Evolutionary conservation across 305 asterid genomes (phyloP).

Genomic region (Fraxinus floribunda): DNA sequence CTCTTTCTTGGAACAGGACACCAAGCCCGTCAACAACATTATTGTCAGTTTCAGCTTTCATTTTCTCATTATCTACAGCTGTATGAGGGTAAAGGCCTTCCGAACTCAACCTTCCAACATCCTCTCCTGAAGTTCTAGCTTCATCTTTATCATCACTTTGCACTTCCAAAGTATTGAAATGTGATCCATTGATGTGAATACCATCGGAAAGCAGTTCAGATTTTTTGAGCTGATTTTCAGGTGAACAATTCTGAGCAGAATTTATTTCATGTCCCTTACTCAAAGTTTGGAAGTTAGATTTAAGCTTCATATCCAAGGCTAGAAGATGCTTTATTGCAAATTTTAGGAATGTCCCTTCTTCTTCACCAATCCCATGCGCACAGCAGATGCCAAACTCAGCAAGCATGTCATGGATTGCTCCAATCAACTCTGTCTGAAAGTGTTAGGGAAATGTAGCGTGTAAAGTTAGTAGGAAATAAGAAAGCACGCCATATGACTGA

Average conservation of each 20-base stretch:
- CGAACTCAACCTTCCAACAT: conserved; percentile 40
- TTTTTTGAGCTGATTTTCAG: conserved; percentile 39
- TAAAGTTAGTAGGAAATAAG: conserved; percentile 11
- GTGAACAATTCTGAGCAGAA: conserved; percentile 38
- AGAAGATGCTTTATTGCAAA: conserved; percentile 93
- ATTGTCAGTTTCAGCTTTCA: conserved; percentile 38
- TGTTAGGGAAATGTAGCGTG: conserved; percentile 25
- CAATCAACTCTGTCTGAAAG: conserved; percentile 77
- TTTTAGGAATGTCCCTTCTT: conserved; percentile 86
- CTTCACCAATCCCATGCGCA: conserved; percentile 76
- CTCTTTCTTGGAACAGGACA: conserved; percentile 35
- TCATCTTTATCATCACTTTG: conserved; percentile 39
- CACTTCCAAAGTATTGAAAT: conserved; percentile 37
- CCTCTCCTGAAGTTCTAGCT: conserved; percentile 30
- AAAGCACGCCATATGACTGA: conserved; percentile 10
- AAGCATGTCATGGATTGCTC: conserved; percentile 93
- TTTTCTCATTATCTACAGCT: conserved; percentile 37
- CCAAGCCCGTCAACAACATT: conserved; percentile 37
- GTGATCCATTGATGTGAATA: conserved; percentile 30
- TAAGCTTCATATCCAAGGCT: conserved; percentile 90
- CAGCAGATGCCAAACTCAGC: conserved; percentile 98
- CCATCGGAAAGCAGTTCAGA: conserved; percentile 40
- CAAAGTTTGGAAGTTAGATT: conserved; percentile 45
- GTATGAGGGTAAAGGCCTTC: conserved; percentile 37
- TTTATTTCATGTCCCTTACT: conserved; percentile 51